Evolutionary conservation across 139 green algal genomes (phyloP), one percentile per base, ranked within the genome.

Genomic region (Pseudopediastrum boryanum): DNA sequence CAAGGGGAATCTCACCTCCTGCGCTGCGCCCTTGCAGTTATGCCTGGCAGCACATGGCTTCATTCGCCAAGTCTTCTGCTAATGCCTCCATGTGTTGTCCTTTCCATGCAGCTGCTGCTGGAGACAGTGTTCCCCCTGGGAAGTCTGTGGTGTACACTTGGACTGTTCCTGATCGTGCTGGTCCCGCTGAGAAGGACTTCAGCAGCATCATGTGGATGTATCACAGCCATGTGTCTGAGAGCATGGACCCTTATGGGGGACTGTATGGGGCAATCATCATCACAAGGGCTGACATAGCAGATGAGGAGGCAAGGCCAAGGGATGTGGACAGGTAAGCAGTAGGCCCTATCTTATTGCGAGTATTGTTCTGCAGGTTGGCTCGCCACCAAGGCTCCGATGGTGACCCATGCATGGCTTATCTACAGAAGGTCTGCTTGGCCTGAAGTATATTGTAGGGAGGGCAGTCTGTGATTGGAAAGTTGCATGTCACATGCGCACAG

Each of bases 151-250:
- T 77, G 0, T 93, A 92, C 81, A 72, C 41, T 1, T 94, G 88
- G 88, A 78, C 85, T 69, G 88, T 94, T 25, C 75, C 83, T 0
- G 89, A 92, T n/a, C 84, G 83, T 27, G 58, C 91, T 1, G 91
- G 86, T 67, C 91, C 91, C 19, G 91, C 87, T 13, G 84, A 84
- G 27, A 7, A 6, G 0, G 91, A 94, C 82, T 27, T 77, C n/a
- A 86, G 75, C 75, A 91, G 87, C 78, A 58, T 89, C 29, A 58
- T 92, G 31, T 95, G 90, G 90, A 92, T 95, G 86, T 89, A 89
- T 59, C 84, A 78, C 71, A 78, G 71, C 31, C 87, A 91, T 61
- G 71, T 73, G 2, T 39, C 83, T n/a, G 87, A 88, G 82, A 56
- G 67, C 9, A 12, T 27, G 2, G 90, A 94, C 77, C 88, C 84